A percentile compares a stretch with the other conserved stretches of the same genome.
Conservation (phyloP, 2,329 filamentous ascomycete species). For the Fusarium pseudonygamai region DNA sequence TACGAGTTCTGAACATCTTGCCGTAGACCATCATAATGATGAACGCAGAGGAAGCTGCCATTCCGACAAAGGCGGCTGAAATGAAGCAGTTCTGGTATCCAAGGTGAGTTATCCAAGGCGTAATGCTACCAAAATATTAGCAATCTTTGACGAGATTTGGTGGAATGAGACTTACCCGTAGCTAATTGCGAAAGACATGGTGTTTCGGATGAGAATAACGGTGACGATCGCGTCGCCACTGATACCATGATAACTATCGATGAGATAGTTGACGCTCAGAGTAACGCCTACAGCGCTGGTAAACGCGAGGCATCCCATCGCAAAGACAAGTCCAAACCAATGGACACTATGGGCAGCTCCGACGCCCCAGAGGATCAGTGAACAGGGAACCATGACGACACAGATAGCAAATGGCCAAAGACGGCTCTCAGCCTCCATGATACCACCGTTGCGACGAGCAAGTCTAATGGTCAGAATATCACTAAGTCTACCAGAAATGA, state of each 20-base stretch:
- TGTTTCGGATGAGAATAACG: slow-evolving; percentile 52
- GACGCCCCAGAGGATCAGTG: slow-evolving; percentile 48
- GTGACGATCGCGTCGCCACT: slow-evolving; percentile 52
- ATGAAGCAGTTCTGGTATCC: slow-evolving; percentile 56
- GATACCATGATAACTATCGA: slow-evolving; percentile 54
- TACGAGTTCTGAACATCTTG: slow-evolving; percentile 44
- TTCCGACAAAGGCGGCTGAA: slow-evolving; percentile 51
- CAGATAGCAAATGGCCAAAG: slow-evolving; percentile 52
- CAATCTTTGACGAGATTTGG: rapidly evolving
- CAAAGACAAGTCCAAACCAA: slow-evolving; percentile 55
- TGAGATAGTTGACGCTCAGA: slow-evolving; percentile 51
- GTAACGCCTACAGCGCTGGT: slow-evolving; percentile 49
- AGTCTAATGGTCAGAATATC: slow-evolving; percentile 52
- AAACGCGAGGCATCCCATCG: slow-evolving; percentile 49
- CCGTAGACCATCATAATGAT: slow-evolving; percentile 60
- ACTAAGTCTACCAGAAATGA: slow-evolving; percentile 47
- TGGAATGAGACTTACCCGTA: slow-evolving; percentile 37
- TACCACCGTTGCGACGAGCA: slow-evolving; percentile 52
- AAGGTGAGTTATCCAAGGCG: slow-evolving; percentile 54
- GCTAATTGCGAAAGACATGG: slow-evolving; percentile 49
- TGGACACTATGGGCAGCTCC: slow-evolving; percentile 51
- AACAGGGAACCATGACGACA: slow-evolving; percentile 39
- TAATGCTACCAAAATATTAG: slow-evolving; percentile 50
- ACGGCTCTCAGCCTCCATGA: slow-evolving; percentile 54
- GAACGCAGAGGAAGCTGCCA: slow-evolving; percentile 52